Conservation (phyloP, 768 basidiomycete genomes). For the Amylocystis lapponica region DNA sequence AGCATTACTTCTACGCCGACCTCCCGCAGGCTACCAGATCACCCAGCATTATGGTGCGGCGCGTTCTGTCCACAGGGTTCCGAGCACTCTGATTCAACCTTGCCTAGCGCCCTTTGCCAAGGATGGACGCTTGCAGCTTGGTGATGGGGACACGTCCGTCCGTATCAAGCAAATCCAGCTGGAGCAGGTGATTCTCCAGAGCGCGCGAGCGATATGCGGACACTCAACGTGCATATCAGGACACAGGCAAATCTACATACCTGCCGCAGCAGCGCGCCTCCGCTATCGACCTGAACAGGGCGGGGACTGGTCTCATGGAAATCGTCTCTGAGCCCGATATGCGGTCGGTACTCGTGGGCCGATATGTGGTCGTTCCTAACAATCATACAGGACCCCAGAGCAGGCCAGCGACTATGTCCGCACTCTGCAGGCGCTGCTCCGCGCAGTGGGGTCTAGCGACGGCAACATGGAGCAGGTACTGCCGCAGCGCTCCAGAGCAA, state of each 20-base stretch:
- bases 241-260: constrained; percentile 83
- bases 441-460: constrained; percentile 83
- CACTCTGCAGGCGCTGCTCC: constrained; percentile 72
- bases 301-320: constrained; percentile 88
- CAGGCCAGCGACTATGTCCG: constrained; percentile 87
- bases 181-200: constrained; percentile 91
- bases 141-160: constrained; percentile 40
- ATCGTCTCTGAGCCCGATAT: constrained; percentile 95
- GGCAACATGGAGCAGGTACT: constrained; percentile 95
- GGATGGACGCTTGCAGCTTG: constrained; percentile 51
- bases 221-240: constrained; percentile 39
- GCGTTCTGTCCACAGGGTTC: constrained; percentile 3
- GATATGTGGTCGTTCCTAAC: neutral
- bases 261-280: constrained; percentile 45
- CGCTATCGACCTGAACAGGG: constrained; percentile 84
- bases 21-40: constrained; percentile 92
- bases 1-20: constrained; percentile 98
- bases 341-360: constrained; percentile 33
- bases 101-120: constrained; percentile 70
- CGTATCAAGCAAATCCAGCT: constrained; percentile 92
- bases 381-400: constrained; percentile 57
- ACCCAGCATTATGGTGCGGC: constrained; percentile 84
- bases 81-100: neutral
- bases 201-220: neutral
- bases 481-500: no score